Evolutionary conservation across 257 asterid genomes (phyloP), one percentile per base, ranked within the genome.

Genomic region (Eucommia ulmoides): DNA sequence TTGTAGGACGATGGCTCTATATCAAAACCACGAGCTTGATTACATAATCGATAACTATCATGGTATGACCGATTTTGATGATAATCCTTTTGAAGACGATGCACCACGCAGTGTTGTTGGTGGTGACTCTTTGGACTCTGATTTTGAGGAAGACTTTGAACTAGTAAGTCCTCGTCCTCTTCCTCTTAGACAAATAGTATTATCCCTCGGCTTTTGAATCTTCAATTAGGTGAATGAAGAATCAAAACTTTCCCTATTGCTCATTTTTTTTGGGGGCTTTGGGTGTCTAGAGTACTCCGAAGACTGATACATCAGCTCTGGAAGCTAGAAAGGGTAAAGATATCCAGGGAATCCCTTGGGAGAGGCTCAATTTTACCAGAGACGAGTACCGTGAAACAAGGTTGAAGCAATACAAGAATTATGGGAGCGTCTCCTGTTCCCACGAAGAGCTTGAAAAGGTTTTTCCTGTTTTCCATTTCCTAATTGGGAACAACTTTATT

Each of bases 311-410:
- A 23, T 83, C 94, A 14, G 94, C 93, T 50, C 23, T 67, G 41
- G 97, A 87, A 53, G 91, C 70, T 25, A 83, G 68, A 69, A 74
- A 80, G 51, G 98, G 98, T 19, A 89, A 89, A 74, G 98, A 89
- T 71, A 82, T 85, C 19, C 98, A 89, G 67, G 98, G 98, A 50
- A 85, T 89, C 54, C 96, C 96, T 1, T 89, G 96, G 98, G 96
- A 80, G 62, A 75, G 93, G 62, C 80, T 85, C 49, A 78, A 73
- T 60, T 76, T 76, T 41, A 76, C 94, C 8, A 72, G 96, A 58
- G 88, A 76, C 22, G 66, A 74, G 70, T 89, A 83, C 52, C 83
- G 98, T 7, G 76, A 80, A 55, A 63, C 80, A 19, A 70, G 98
- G 41, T 67, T 89, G 73, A 71, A 76, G 80, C 82, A 78, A 50